Conservation (phyloP, 176 grass and related monocot genomes). For the Dendrocalamus sinicus region DNA sequence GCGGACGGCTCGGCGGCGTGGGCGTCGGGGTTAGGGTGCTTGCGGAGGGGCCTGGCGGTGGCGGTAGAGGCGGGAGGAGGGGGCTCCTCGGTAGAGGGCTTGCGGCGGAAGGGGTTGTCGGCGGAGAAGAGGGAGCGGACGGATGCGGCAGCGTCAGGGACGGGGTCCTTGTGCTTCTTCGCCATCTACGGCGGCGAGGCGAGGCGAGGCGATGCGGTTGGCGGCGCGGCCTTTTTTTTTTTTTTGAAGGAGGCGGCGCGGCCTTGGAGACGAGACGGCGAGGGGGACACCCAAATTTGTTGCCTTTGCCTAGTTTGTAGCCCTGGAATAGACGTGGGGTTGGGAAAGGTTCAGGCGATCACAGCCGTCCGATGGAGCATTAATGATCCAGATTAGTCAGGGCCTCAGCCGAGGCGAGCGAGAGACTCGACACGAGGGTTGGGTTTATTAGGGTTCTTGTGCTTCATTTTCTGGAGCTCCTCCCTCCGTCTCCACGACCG, state of each 20-base stretch:
- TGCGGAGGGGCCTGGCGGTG: conserved; percentile 4
- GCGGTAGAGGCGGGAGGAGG: not conserved
- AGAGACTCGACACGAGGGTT: not conserved
- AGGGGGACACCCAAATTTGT: not conserved
- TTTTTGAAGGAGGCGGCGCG: conserved; percentile 44
- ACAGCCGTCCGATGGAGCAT: not conserved
- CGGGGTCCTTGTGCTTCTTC: conserved; percentile 57
- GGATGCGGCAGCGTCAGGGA: conserved; percentile 12
- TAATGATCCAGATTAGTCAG: not conserved
- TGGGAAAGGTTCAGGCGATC: rapidly evolving
- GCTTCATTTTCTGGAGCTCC: not conserved
- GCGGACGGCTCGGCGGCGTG: conserved; percentile 27
- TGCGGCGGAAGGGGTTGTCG: conserved; percentile 70
- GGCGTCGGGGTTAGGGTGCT: conserved; percentile 2
- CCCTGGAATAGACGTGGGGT: conserved; percentile 44
- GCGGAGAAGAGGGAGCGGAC: conserved; percentile 64
- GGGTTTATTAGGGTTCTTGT: conserved; percentile 49
- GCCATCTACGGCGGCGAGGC: conserved; percentile 44
- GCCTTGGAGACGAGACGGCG: not conserved
- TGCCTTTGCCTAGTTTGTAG: not conserved
- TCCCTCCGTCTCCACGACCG: not conserved
- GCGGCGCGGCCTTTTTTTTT: conserved; percentile 40
- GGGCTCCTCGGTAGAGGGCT: conserved; percentile 32
- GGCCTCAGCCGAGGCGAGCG: no score
- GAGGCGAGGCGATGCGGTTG: not conserved